These are phyloP conservation scores for Hirsutella rhossiliensis DNA, from an alignment of 2,329 filamentous ascomycete species.

Conservation along the genomic window DNA sequence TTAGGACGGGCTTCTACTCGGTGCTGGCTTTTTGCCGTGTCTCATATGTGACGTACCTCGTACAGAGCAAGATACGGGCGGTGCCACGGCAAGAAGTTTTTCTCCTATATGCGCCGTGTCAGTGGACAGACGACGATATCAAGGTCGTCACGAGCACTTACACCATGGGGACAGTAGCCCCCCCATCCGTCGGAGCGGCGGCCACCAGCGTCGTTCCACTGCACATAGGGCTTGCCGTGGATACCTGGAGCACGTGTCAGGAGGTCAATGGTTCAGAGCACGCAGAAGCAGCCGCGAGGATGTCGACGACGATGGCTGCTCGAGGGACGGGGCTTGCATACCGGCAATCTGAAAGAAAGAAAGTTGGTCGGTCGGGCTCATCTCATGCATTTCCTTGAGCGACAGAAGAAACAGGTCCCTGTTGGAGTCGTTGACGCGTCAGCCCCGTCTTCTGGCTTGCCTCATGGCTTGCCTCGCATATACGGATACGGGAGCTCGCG, in stretches of 20 bases:
- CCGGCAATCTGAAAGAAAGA: conserved; percentile 41
- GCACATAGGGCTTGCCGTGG: conserved; percentile 27
- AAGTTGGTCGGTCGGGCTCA: conserved; percentile 24
- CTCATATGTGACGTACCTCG: conserved; percentile 36
- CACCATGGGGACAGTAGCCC: conserved; percentile 36
- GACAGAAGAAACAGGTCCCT: conserved; percentile 40
- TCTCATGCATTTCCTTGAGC: conserved; percentile 28
- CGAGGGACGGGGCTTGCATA: conserved; percentile 6
- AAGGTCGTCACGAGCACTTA: conserved; percentile 13
- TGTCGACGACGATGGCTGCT: neutral
- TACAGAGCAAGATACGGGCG: conserved; percentile 41
- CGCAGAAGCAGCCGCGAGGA: too few relatives aligned
- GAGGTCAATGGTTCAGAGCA: conserved; percentile 1
- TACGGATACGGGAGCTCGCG: too few relatives aligned
- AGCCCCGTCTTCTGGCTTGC: neutral
- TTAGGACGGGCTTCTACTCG: conserved; percentile 2
- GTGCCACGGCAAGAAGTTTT: conserved; percentile 42
- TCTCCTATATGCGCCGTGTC: conserved; percentile 22
- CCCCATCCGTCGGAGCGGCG: conserved; percentile 16
- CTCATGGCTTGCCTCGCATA: too few relatives aligned
- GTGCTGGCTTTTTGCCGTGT: too few relatives aligned
- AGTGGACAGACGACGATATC: neutral
- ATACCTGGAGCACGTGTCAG: conserved; percentile 16
- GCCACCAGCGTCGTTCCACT: conserved; percentile 29
- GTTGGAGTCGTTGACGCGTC: neutral